phyloP scores from a whole-genome alignment of 2,329 filamentous ascomycete genomes.

The Ceratocystis papillata region DNA sequence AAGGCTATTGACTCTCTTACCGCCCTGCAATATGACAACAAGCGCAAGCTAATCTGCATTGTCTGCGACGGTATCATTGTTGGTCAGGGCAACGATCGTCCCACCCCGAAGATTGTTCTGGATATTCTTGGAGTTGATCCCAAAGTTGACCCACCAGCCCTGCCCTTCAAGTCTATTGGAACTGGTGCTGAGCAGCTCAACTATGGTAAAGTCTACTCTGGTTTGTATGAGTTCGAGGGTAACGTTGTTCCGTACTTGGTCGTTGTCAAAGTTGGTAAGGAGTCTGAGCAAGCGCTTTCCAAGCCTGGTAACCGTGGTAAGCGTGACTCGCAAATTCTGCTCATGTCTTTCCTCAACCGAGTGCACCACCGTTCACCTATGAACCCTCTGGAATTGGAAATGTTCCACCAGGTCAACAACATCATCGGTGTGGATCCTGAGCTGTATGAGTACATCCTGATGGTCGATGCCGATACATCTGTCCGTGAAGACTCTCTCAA shows the following conservation, averaged over 20 bases:
- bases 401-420: slow-evolving; percentile 99
- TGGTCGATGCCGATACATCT: slow-evolving; percentile 95
- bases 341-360: slow-evolving; percentile 96
- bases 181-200: slow-evolving; percentile 85
- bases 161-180: slow-evolving; percentile 90
- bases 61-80: slow-evolving; percentile 97
- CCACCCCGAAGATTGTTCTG: slow-evolving; percentile 93
- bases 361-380: slow-evolving; percentile 90
- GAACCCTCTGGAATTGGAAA: slow-evolving; percentile 91
- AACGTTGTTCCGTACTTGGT: slow-evolving; percentile 96
- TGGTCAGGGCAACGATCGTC: slow-evolving; percentile 87
- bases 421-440: slow-evolving; percentile 97
- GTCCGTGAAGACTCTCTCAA: slow-evolving; percentile 89
- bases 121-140: slow-evolving; percentile 96
- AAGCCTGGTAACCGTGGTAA: slow-evolving; percentile 98
- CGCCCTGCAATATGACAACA: slow-evolving; percentile 93
- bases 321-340: slow-evolving; percentile 88
- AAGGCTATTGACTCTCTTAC: slow-evolving; percentile 92
- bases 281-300: slow-evolving; percentile 78
- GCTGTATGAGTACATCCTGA: slow-evolving; percentile 91
- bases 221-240: slow-evolving; percentile 92
- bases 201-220: slow-evolving; percentile 97
- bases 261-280: slow-evolving; percentile 92
- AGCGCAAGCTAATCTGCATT: slow-evolving; percentile 90
- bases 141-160: slow-evolving; percentile 85